A percentile compares a stretch with the other conserved stretches of the same genome.
These are phyloP conservation scores for Zygoascus tannicola DNA, from an alignment of 805 yeast genomes.

Conservation along the genomic window DNA sequence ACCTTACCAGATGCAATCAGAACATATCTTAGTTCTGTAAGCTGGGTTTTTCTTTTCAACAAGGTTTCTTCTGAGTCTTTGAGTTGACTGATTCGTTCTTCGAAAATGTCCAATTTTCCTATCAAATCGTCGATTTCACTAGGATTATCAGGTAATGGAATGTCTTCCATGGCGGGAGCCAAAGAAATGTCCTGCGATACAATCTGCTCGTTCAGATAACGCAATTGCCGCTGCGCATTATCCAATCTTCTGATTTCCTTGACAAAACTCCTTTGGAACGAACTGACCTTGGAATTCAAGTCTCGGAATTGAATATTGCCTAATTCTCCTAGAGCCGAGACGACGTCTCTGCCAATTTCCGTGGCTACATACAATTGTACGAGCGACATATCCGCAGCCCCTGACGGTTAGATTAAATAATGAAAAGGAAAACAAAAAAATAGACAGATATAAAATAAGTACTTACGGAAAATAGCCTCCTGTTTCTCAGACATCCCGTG, in stretches of 20 bases:
- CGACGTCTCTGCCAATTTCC: constrained; percentile 79
- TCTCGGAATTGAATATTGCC: constrained; percentile 86
- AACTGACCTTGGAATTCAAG: constrained; percentile 65
- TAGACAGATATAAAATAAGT: too few species aligned
- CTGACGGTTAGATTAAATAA: constrained; percentile 17
- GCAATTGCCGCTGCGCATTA: constrained; percentile 78
- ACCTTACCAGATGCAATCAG: constrained; percentile 38
- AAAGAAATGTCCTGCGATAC: constrained; percentile 24
- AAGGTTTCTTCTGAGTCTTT: constrained; percentile 59
- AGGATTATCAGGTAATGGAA: constrained; percentile 34
- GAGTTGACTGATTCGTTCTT: constrained; percentile 64
- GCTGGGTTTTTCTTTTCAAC: constrained; percentile 49
- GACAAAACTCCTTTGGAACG: constrained; percentile 87
- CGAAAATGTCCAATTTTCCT: constrained; percentile 54
- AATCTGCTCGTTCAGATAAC: constrained; percentile 31
- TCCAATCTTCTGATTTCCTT: constrained; percentile 77
- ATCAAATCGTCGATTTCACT: constrained; percentile 65
- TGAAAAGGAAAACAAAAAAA: not conserved
- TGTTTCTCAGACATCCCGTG: constrained; percentile 6
- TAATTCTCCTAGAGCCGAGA: constrained; percentile 77
- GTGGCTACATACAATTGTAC: constrained; percentile 86
- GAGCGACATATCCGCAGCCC: constrained; percentile 96
- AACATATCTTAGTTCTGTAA: constrained; percentile 65
- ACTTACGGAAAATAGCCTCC: constrained; percentile 32
- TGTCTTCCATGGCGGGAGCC: constrained; percentile 33